phyloP scores from a whole-genome alignment of 495 filamentous ascomycete species.

The Penicillium daleae region DNA sequence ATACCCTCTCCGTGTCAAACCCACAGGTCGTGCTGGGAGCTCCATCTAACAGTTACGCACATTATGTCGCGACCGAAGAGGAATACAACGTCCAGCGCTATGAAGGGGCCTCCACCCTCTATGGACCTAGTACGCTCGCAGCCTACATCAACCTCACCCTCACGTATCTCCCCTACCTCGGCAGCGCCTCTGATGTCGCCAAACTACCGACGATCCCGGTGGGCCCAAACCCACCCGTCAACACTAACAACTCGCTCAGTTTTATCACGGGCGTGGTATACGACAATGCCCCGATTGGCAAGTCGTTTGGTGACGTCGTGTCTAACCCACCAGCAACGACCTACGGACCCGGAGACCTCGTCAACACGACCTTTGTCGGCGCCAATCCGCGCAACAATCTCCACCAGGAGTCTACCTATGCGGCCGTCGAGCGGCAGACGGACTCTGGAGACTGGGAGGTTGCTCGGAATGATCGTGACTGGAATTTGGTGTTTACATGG shows the following conservation, averaged over 20 bases:
- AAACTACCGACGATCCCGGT: constrained; percentile 49
- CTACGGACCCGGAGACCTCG: constrained; percentile 60
- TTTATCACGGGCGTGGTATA: constrained; percentile 83
- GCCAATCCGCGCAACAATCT: constrained; percentile 92
- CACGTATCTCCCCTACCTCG: constrained; percentile 71
- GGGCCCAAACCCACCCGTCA: constrained; percentile 77
- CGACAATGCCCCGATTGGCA: constrained; percentile 72
- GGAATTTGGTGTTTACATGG: constrained; percentile 56
- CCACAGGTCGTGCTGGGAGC: constrained; percentile 89
- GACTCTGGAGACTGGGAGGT: constrained; percentile 60
- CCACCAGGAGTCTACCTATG: constrained; percentile 76
- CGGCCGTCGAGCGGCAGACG: constrained; percentile 65
- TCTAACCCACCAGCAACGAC: constrained; percentile 53
- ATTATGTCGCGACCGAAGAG: constrained; percentile 92
- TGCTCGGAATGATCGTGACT: constrained; percentile 52
- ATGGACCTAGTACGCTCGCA: constrained; percentile 87
- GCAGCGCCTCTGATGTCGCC: constrained; percentile 41
- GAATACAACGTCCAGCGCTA: constrained; percentile 92
- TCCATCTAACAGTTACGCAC: constrained; percentile 93
- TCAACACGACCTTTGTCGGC: constrained; percentile 75
- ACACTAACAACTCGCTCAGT: constrained; percentile 75
- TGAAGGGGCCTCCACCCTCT: constrained; percentile 93
- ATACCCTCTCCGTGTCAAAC: constrained; percentile 49
- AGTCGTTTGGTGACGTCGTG: constrained; percentile 74
- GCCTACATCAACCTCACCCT: constrained; percentile 88